Evolutionary conservation across 2,329 filamentous ascomycete species (phyloP), one percentile per base, ranked within the genome.

Genomic region (Nigrospora oryzae): DNA sequence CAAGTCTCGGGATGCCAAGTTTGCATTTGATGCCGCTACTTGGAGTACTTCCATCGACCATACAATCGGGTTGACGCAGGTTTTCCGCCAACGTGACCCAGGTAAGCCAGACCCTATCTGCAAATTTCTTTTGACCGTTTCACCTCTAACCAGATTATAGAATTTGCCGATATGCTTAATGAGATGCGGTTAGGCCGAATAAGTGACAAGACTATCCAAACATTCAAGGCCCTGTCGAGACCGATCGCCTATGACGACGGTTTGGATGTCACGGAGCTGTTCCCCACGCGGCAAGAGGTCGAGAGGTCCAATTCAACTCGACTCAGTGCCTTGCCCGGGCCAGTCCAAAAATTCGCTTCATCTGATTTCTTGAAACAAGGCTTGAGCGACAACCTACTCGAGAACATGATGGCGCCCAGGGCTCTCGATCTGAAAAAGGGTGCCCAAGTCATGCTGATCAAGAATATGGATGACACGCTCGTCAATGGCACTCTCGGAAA

Each of bases 391-490:
- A 90, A 82, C 58, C 65, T 97, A 1, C 71, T 98, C 6, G 65
- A 77, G 6, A 95, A 91, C 58, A 95, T 94, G 79, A 96, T 98
- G 86, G 90, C 93, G 0, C 90, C 93, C 0, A 84, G 84, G 54
- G 60, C 66, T 0, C 78, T 98, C 16, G 80, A 86, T 32, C 68
- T 98, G 30, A 97, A 96, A 63, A 84, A 93, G 50, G 88, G 89
- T 11, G 88, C 93, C 0, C 94, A 98, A 61, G 94, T 98, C 38
- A 98, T 98, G 93, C 72, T 98, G n/a, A 96, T 98, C 73, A 98
- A 98, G 65, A 98, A 98, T 56, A 84, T 97, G 67, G 93, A 98
- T 58, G 89, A 95, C 35, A 83, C 80, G 0, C 75, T 98, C 0
- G 93, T 97, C 53, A 98, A 98, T 59, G 93, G 93, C 5, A 95